phyloP scores from a whole-genome alignment of 306 rosid genomes.

The Mimosa pudica region DNA sequence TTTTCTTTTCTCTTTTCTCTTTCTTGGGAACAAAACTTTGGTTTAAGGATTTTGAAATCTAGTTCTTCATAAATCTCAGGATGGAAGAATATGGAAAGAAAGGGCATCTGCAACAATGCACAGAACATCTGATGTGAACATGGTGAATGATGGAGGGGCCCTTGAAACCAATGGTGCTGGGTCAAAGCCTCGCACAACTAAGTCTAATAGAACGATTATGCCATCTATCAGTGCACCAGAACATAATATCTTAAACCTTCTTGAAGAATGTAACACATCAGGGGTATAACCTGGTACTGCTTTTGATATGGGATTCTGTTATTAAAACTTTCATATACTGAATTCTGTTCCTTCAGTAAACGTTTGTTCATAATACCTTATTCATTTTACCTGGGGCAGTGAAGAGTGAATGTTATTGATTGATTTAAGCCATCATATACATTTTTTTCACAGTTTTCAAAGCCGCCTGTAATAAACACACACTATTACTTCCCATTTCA shows the following conservation, averaged over 20 bases:
- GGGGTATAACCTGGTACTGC: constrained; percentile 61
- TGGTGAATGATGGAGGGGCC: constrained; percentile 68
- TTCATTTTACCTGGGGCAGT: constrained; percentile 28
- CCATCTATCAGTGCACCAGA: constrained; percentile 97
- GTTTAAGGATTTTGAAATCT: constrained; percentile 36
- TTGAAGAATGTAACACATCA: constrained; percentile 83
- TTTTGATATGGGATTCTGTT: constrained; percentile 35
- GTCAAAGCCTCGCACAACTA: constrained; percentile 54
- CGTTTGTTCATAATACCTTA: constrained; percentile 9
- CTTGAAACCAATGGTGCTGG: constrained; percentile 50
- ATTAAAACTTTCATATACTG: constrained; percentile 31
- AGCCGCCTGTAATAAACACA: background rate
- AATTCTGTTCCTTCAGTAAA: constrained; percentile 12
- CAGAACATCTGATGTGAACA: constrained; percentile 74
- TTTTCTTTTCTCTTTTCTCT: background rate
- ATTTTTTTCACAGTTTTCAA: background rate
- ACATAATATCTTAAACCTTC: constrained; percentile 74
- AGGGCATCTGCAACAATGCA: constrained; percentile 72
- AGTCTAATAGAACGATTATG: constrained; percentile 62
- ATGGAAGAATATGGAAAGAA: constrained; percentile 97
- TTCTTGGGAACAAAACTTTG: background rate
- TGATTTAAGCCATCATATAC: background rate
- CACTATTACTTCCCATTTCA: constrained; percentile 3
- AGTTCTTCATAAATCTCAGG: constrained; percentile 52
- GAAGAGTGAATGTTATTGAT: constrained; percentile 7